Conservation (phyloP, 148 eudicot genomes). For the Bassia scoparia region DNA sequence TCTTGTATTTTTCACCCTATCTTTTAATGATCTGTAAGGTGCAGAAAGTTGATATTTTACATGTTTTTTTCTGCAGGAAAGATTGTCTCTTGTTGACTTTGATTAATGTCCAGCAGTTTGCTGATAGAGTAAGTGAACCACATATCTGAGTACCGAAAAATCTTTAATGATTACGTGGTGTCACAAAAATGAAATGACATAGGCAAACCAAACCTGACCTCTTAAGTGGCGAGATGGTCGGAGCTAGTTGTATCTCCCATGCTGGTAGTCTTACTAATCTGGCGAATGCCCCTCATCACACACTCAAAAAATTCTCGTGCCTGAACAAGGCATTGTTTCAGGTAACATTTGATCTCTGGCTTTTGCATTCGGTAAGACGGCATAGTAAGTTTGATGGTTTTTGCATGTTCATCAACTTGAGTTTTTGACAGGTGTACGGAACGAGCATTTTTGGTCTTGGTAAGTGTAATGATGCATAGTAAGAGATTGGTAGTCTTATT, state of each 20-base stretch:
- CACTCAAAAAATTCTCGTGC: constrained; percentile 98
- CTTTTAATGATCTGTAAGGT: neutral
- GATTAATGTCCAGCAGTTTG: constrained; percentile 86
- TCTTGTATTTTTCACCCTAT: neutral
- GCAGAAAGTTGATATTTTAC: neutral
- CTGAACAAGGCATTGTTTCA: constrained; percentile 96
- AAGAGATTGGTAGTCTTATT: neutral
- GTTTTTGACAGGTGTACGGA: neutral
- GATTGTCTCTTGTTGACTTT: constrained; percentile 84
- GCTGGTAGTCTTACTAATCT: constrained; percentile 97
- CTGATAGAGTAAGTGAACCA: constrained; percentile 95
- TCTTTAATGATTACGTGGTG: constrained; percentile 78
- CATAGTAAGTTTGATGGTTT: neutral
- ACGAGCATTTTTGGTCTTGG: neutral
- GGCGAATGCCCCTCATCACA: constrained; percentile 96
- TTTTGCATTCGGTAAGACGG: neutral
- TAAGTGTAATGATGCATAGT: neutral
- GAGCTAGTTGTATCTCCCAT: constrained; percentile 94
- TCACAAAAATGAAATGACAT: constrained; percentile 87
- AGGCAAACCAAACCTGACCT: constrained; percentile 95
- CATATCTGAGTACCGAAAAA: constrained; percentile 85
- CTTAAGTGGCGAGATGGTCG: constrained; percentile 95
- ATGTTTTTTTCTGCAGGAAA: constrained; percentile 54
- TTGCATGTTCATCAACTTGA: neutral
- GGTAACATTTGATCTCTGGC: constrained; percentile 33